Evolutionary conservation across 306 rosid species (phyloP).

Genomic region (Sesbania bispinosa): DNA sequence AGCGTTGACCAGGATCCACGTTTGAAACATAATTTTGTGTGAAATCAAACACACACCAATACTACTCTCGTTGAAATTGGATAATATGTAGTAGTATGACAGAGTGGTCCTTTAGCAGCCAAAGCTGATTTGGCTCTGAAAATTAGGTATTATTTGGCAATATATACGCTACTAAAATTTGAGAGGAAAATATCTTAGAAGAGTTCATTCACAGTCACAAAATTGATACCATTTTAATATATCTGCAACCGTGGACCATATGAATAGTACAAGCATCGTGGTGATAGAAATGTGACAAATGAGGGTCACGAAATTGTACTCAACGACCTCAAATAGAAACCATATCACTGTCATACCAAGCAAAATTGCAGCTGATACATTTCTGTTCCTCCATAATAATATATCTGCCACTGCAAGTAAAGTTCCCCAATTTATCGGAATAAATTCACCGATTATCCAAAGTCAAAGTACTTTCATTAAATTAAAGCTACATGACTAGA

Average conservation of each 20-base stretch:
- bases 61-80: too few species aligned
- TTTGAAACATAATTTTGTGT: too few species aligned
- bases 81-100: too few species aligned
- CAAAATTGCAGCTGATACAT: conserved; percentile 50
- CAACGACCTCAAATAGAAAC: conserved; percentile 72
- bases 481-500: too few species aligned
- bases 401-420: conserved; percentile 65
- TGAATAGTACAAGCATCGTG: conserved; percentile 58
- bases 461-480: neutral
- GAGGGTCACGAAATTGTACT: conserved; percentile 66
- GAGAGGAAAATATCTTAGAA: neutral
- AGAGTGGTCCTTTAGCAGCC: too few species aligned
- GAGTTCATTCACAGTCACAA: neutral
- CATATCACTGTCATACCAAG: conserved; percentile 60
- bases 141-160: neutral
- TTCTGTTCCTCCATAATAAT: conserved; percentile 60
- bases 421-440: conserved; percentile 1
- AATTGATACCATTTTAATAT: conserved; percentile 49
- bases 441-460: conserved; percentile 1
- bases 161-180: neutral
- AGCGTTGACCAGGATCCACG: too few species aligned
- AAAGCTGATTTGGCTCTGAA: neutral
- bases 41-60: too few species aligned
- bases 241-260: conserved; percentile 54
- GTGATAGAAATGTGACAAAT: conserved; percentile 69